Evolutionary conservation across 768 basidiomycete genomes (phyloP).

Genomic region (Paxillus rubicundulus): DNA sequence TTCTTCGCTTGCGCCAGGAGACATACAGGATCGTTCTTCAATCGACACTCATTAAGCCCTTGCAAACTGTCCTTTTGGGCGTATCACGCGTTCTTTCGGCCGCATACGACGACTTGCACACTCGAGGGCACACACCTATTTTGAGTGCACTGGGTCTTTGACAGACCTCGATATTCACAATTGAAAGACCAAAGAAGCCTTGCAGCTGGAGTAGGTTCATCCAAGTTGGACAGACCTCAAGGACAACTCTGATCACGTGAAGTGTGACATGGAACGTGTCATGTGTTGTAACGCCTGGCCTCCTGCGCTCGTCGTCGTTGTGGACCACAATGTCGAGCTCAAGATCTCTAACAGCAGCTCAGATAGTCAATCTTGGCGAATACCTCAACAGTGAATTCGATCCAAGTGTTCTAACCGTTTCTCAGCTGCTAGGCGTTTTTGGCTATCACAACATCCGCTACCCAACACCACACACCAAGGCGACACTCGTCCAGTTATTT

Average conservation of each 20-base stretch:
- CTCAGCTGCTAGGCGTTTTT: constrained; percentile 78
- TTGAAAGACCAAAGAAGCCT: too few relatives aligned
- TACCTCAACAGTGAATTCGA: constrained; percentile 82
- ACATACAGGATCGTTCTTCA: too few relatives aligned
- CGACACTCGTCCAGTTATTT: constrained; percentile 75
- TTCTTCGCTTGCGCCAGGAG: too few relatives aligned
- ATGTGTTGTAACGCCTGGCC: background rate
- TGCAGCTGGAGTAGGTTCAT: too few relatives aligned
- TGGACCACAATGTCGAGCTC: constrained; percentile 52
- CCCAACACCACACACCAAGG: constrained; percentile 73
- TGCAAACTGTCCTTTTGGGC: too few relatives aligned
- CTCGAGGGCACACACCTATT: too few relatives aligned
- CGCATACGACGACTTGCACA: background rate
- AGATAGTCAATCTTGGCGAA: constrained; percentile 70
- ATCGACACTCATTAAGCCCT: too few relatives aligned
- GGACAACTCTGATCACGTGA: constrained; percentile 14
- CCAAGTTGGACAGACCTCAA: too few relatives aligned
- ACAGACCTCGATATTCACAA: too few relatives aligned
- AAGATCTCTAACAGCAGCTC: constrained; percentile 64
- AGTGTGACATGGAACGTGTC: constrained; percentile 5
- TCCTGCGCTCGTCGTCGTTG: constrained; percentile 13
- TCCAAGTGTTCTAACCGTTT: constrained; percentile 67
- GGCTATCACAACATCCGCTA: constrained; percentile 74
- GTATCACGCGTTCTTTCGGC: background rate
- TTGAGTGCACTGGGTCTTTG: too few relatives aligned